Conservation (phyloP, 2,329 filamentous ascomycete species). For the Thielaviopsis populi region DNA sequence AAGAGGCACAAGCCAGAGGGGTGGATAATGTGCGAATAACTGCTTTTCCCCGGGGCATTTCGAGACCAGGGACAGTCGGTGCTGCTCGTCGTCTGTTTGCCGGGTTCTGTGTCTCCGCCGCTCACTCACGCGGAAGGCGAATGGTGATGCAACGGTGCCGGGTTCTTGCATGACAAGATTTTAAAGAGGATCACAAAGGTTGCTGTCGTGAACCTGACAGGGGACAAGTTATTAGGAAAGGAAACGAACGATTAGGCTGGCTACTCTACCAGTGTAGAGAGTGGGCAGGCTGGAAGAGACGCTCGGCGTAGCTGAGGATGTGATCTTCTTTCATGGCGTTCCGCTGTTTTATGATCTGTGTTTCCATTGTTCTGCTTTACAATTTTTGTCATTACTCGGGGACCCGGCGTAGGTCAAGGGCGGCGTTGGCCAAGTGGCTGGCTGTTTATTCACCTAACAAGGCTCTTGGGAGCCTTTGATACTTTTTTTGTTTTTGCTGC, state of each 20-base stretch:
- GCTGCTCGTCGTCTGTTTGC: not conserved
- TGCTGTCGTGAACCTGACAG: not conserved
- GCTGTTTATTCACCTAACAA: conserved; percentile 9
- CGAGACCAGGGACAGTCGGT: not conserved
- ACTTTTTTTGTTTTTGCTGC: not conserved
- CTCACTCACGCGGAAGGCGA: not conserved
- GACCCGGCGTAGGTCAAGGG: conserved; percentile 11
- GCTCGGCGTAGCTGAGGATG: not conserved
- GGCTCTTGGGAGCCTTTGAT: not conserved
- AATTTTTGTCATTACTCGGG: conserved; percentile 3
- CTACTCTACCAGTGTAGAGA: conserved; percentile 4
- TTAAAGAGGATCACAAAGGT: not conserved
- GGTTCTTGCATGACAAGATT: no score
- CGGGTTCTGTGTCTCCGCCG: not conserved
- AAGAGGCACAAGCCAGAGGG: not conserved
- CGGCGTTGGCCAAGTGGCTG: conserved; percentile 15
- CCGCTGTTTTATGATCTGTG: not conserved
- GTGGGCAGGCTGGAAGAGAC: not conserved
- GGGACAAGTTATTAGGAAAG: not conserved
- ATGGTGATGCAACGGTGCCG: no score
- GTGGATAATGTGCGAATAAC: not conserved
- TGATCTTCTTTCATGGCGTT: not conserved
- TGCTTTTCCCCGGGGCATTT: not conserved
- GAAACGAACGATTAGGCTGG: not conserved
- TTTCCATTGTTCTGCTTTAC: not conserved